Evolutionary conservation across 1,139 yeast genomes (phyloP).

Genomic region (Hansenula anomala): DNA sequence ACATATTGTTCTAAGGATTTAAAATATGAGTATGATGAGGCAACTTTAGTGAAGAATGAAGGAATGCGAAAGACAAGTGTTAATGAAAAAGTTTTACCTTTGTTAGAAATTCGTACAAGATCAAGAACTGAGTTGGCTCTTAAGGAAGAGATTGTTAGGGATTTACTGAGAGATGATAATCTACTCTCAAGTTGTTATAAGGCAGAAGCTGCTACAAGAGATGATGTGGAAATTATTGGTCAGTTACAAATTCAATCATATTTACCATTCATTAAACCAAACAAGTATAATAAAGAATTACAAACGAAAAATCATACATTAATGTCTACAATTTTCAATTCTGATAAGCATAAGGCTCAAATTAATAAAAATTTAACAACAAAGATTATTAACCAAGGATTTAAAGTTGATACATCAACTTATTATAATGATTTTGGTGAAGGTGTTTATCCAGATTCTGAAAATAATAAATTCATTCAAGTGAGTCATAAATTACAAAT

Average conservation of each 20-base stretch:
- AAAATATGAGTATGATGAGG: slow-evolving; percentile 53
- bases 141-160: slow-evolving; percentile 59
- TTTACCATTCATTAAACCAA: slow-evolving; percentile 16
- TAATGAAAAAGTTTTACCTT: slow-evolving; percentile 50
- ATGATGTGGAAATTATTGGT: slow-evolving; percentile 25
- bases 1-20: slow-evolving; percentile 58
- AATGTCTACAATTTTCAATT: no score
- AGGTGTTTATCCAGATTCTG: slow-evolving; percentile 60
- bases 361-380: slow-evolving; percentile 2
- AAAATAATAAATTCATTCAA: slow-evolving; percentile 64
- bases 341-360: not conserved
- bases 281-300: slow-evolving; percentile 7
- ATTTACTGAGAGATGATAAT: slow-evolving; percentile 52
- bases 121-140: slow-evolving; percentile 40
- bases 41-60: slow-evolving; percentile 33
- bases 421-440: slow-evolving; percentile 21
- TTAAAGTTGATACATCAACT: slow-evolving; percentile 11
- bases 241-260: slow-evolving; percentile 20
- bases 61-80: slow-evolving; percentile 18
- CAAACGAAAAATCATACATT: not conserved
- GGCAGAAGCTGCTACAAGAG: slow-evolving; percentile 8
- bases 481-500: slow-evolving; percentile 75
- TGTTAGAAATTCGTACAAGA: slow-evolving; percentile 59
- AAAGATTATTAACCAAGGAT: slow-evolving; percentile 11
- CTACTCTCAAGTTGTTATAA: slow-evolving; percentile 50